Evolutionary conservation across 179 eudicot species (phyloP).

Genomic region (Sideroxylon spinosum): DNA sequence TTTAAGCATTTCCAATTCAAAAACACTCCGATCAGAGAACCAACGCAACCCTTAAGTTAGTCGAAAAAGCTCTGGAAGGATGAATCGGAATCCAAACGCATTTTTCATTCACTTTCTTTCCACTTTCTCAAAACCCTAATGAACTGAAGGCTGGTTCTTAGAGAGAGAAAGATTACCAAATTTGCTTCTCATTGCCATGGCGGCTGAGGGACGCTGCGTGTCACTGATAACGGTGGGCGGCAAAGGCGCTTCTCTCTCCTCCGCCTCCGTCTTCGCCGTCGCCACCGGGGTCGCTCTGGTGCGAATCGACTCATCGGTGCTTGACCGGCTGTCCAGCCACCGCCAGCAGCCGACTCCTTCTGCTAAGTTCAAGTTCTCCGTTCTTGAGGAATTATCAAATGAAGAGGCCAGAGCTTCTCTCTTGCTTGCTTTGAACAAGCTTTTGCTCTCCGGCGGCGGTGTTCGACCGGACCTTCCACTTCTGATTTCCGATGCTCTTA

Average conservation of each 20-base stretch:
- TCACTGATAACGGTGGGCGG: constrained; percentile 57
- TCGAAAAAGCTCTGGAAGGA: no score
- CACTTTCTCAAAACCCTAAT: no score
- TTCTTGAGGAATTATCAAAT: constrained; percentile 39
- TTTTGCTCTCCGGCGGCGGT: constrained; percentile 33
- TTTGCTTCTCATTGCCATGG: background rate
- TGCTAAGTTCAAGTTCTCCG: constrained; percentile 28
- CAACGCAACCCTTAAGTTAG: no score
- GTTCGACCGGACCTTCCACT: constrained; percentile 30
- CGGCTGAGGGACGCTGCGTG: constrained; percentile 30
- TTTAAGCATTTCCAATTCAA: no score
- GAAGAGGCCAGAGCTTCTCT: constrained; percentile 66
- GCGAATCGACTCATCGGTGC: constrained; percentile 48
- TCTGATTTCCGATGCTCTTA: constrained; percentile 34
- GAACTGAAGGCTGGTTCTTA: no score
- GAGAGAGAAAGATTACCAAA: no score
- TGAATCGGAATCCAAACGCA: no score
- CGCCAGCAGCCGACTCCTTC: constrained; percentile 15
- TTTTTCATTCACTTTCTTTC: no score
- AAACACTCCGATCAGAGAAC: no score
- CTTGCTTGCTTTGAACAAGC: constrained; percentile 42
- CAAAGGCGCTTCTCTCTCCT: constrained; percentile 60
- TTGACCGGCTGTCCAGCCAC: constrained; percentile 34
- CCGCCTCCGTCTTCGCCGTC: constrained; percentile 51
- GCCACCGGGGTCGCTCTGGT: constrained; percentile 43